Evolutionary conservation across 1,284 basidiomycete genomes (phyloP), one percentile per base, ranked within the genome.

Genomic region (Coriolopsis trogii): DNA sequence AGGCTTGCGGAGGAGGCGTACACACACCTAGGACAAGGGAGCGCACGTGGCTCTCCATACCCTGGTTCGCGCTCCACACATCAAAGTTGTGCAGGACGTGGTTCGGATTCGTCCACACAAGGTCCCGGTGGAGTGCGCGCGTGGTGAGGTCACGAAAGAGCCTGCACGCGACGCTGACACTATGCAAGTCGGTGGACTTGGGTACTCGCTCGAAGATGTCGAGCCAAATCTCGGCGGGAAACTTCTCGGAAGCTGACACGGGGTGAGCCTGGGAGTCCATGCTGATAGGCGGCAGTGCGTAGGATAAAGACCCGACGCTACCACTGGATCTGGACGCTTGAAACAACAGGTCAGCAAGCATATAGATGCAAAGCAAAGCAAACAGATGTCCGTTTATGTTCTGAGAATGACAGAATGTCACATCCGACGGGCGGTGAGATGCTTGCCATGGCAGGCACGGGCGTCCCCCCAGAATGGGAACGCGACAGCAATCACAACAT

Each of bases 71-170:
- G 2, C 55, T 40, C 65, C 66, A 69, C 9, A 64, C 24, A 3
- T 61, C 55, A 1, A 66, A 48, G 40, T 63, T 64, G 18, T 54
- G 50, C 0, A 45, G 53, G 21, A 64, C 52, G 12, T 60, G 55
- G 25, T 41, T 34, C 0, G 72, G 67, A 37, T 62, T 61, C 0
- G 54, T 49, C 73, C 74, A 76, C 34, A 70, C 50, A 51, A 76
- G 36, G 38, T 69, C 58, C n/a, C 67, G 67, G 55, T 75, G 73
- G 5, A 75, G 56, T 4, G 73, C 50, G 6, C 70, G 63, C 2
- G 63, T 33, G 0, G 62, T 68, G 36, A 71, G 70, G 0, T 60
- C 48, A 46, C 66, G 62, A 59, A 75, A 74, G 16, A 49, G 63
- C 29, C 33, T 39, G 20, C 44, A 51, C 6, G 44, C 20, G 20